Evolutionary conservation across 352 stramenopile genomes (phyloP).

Genomic region (Globisporangium apiculatum): DNA sequence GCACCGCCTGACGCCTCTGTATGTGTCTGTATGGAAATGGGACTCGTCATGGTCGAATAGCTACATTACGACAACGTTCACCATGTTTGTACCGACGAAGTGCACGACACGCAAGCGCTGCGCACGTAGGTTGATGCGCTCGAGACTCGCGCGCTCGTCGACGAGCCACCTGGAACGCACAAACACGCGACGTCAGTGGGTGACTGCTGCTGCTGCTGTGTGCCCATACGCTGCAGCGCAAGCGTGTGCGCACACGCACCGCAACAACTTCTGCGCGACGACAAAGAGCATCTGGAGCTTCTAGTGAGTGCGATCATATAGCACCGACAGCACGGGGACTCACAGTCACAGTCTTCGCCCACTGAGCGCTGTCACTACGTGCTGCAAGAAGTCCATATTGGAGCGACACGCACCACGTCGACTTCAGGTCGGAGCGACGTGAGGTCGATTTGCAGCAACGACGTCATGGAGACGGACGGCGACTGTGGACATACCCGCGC

Average conservation of each 20-base stretch:
- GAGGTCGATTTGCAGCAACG: constrained; percentile 24
- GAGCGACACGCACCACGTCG: constrained; percentile 9
- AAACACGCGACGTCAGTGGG: too few relatives aligned
- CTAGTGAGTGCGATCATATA: constrained; percentile 4
- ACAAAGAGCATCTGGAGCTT: constrained; percentile 32
- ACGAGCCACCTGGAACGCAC: constrained; percentile 18
- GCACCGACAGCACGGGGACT: too few relatives aligned
- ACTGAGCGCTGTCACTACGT: neutral
- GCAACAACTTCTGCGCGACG: constrained; percentile 28
- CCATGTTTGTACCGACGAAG: too few relatives aligned
- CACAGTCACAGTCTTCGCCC: too few relatives aligned
- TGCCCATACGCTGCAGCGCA: neutral
- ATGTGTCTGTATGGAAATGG: too few relatives aligned
- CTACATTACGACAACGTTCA: too few relatives aligned
- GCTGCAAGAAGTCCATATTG: neutral
- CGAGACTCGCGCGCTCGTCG: constrained; percentile 16
- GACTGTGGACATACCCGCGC: too few relatives aligned
- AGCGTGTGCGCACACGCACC: constrained; percentile 3
- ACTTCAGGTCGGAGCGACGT: constrained; percentile 15
- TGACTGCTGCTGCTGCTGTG: too few relatives aligned
- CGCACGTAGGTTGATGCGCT: too few relatives aligned
- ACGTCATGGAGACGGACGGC: constrained; percentile 19
- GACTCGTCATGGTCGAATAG: too few relatives aligned
- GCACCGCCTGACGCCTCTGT: too few relatives aligned
- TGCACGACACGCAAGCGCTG: too few relatives aligned